Evolutionary conservation across 2,329 filamentous ascomycete genomes (phyloP), one percentile per base, ranked within the genome.

Genomic region (Fusarium avenaceum): DNA sequence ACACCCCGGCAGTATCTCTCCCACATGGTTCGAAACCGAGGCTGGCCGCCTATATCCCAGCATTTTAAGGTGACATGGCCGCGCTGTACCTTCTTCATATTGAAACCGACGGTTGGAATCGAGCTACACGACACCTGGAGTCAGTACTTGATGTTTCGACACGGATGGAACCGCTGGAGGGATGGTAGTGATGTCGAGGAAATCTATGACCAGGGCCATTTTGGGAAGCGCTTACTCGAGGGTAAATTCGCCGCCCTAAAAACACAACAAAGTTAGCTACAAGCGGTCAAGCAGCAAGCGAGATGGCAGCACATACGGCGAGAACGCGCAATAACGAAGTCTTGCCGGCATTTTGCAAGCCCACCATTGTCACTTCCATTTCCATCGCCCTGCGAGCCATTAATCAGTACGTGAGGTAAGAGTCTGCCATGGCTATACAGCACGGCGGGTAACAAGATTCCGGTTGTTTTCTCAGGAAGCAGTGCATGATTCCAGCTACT

Each of bases 351-450:
- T 98, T 98, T 79, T 99, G 96, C 77, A 99, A 84, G 24, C 96
- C 96, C 79, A 99, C 95, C 91, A 99, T 97, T 73, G 96, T 98
- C 78, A 99, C 95, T 82, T 99, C 96, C 94, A 99, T 97, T 85
- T 99, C 96, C 72, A 94, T 97, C 73, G 95, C 94, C 96, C 95
- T 97, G 71, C 65, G 59, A 51, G 28, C 38, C 20, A 42, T 40
- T 38, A 45, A 57, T 76, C 65, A 76, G 65, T 67, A 69, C 70
- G 61, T 71, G 61, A 72, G 69, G 57, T 39, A 59, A 69, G 53
- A 46, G 54, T 66, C 43, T 50, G 56, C 57, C 40, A 50, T 57
- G 57, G 46, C 42, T 33, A 43, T 48, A 48, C 30, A 65, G 32
- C 55, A 53, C 40, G 53, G 45, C 61, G 49, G 44, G 54, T 46